Evolutionary conservation across 768 basidiomycete species (phyloP), one percentile per base, ranked within the genome.

Genomic region (Mycena kentingensis): DNA sequence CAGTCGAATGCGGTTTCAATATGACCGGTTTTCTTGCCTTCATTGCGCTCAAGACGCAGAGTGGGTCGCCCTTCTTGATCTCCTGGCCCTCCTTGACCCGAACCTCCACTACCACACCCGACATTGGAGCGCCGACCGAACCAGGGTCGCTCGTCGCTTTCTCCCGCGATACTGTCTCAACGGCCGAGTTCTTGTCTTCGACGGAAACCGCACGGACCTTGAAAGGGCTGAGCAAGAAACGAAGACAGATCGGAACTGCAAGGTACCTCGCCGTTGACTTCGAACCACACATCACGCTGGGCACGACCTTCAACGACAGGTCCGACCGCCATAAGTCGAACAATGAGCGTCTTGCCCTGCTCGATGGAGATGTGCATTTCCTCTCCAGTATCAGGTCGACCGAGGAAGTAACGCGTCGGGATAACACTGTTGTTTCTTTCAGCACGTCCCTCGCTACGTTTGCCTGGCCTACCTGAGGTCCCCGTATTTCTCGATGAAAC

Each of bases 321-420:
- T 18, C 96, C 94, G 43, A 95, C 81, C 25, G 97, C 97, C 82
- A 99, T 88, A 64, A 98, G 80, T 62, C 93, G 89, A 68, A 99
- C 86, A 68, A 98, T 95, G 54, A 99, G 80, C 48, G 90, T 97
- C 80, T 98, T 98, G 34, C 97, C 97, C 70, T 90, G 84, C 73
- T 95, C 93, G 65, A 98, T 97, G 46, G 88, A 85, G 67, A 98
- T 91, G 70, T 93, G 86, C 88, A 98, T 90, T 75, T 99, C 97
- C 73, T 98, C 95, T 62, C 91, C 93, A 57, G 89, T 77, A 56
- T 84, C 83, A 42, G 97, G 95, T 51, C 93, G 91, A 45, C 87
- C 90, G 60, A 99, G 77, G 88, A 99, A 99, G 80, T 90, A 95
- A 55, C 97, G 90, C 18, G 97, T 98, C 57, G 97, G 95, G 64